Evolutionary conservation across 495 filamentous ascomycete genomes (phyloP), one percentile per base, ranked within the genome.

Genomic region (Trichoderma reesei): DNA sequence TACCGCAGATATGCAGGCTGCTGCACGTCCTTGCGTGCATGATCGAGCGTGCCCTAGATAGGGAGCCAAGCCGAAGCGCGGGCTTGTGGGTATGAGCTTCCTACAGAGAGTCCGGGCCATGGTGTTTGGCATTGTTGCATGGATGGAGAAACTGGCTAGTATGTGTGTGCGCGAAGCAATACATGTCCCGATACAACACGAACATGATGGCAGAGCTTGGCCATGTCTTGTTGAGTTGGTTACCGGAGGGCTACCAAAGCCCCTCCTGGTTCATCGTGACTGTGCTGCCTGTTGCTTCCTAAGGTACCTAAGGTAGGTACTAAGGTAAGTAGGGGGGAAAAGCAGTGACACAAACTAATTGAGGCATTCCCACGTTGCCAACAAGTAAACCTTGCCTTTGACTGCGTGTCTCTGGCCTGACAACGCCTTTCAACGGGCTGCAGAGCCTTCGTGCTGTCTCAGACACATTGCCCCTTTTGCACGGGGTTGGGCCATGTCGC

Each of bases 11-110:
- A 56, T 56, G 51, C 51, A 56, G 51, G 51, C 51, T 56, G 51
- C 51, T 56, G 51, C 51, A 56, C 20, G 51, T 56, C 31, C 51
- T 56, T 56, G 16, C 51, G 31, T 56, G 51, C 51, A 56, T 56
- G 51, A 56, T 56, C 51, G 48, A 31, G 48, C 48, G 48, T 54
- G 48, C 48, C 26, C 48, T 6, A 54, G 48, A 20, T n/a, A 10
- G 42, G 48, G 48, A 54, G 48, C 5, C 26, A 34, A 34, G 34
- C 20, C 51, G 34, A 56, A 34, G 20, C 3, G 51, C 51, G 51
- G 20, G 11, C 31, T 9, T 56, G 51, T 56, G 51, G 51, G 31
- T 56, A 56, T 34, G 3, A n/a, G 51, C 51, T 20, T n/a, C 16
- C n/a, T 56, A 26, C 51, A 31, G 51, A 33, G 51, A 8, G 31